Conservation (phyloP, 805 yeast genomes). For the Nematodospora valgi region DNA sequence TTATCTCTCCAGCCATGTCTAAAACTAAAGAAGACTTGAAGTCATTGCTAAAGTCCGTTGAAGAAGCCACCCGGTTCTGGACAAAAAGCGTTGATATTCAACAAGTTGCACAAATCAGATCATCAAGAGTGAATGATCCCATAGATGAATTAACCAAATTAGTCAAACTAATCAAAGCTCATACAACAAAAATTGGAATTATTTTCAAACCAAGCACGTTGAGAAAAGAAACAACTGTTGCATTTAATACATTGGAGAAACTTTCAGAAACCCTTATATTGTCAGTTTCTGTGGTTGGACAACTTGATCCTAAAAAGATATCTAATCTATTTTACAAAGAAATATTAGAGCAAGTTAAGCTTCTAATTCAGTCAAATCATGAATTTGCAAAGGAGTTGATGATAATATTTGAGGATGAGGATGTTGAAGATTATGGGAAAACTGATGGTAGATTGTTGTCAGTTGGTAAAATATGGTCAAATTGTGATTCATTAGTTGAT, state of each 20-base stretch:
- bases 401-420: slow-evolving; percentile 10
- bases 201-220: slow-evolving; percentile 60
- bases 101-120: slow-evolving; percentile 15
- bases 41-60: slow-evolving; percentile 22
- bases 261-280: slow-evolving; percentile 42
- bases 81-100: slow-evolving; percentile 10
- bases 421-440: too few relatives aligned
- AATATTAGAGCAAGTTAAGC: slow-evolving; percentile 5
- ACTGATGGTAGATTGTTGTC: slow-evolving; percentile 50
- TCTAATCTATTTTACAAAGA: slow-evolving; percentile 22
- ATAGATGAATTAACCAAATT: slow-evolving; percentile 58
- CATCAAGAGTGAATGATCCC: slow-evolving; percentile 42
- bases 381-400: slow-evolving; percentile 13
- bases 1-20: slow-evolving; percentile 12
- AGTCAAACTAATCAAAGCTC: slow-evolving; percentile 61
- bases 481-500: slow-evolving; percentile 48
- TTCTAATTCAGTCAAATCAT: slow-evolving; percentile 9
- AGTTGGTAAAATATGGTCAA: slow-evolving; percentile 71
- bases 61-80: slow-evolving; percentile 33
- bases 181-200: slow-evolving; percentile 72
- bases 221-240: slow-evolving; percentile 43
- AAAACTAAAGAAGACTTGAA: slow-evolving; percentile 19
- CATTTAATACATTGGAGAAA: slow-evolving; percentile 46
- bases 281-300: slow-evolving; percentile 41
- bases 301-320: slow-evolving; percentile 22